These are phyloP conservation scores for Boletus sp. DNA, from an alignment of 1,284 basidiomycete species.

Conservation along the genomic window DNA sequence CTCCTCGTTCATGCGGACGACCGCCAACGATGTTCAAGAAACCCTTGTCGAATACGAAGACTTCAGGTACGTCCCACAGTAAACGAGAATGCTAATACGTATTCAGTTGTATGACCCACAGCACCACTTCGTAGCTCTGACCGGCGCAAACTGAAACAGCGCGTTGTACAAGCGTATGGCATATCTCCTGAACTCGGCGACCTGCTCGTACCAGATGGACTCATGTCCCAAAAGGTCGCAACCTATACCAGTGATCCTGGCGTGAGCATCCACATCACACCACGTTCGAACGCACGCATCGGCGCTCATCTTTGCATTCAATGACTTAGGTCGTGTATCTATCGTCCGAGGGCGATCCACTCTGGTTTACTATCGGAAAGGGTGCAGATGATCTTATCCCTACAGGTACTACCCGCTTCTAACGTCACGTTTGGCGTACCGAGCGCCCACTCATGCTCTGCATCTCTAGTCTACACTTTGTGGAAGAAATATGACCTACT, in stretches of 20 bases:
- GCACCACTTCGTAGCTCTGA: constrained; percentile 69
- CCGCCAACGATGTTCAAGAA: constrained; percentile 66
- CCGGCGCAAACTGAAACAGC: constrained; percentile 62
- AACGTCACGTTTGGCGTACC: neutral
- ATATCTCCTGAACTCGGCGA: constrained; percentile 53
- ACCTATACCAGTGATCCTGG: constrained; percentile 61
- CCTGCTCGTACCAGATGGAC: constrained; percentile 64
- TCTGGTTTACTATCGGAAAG: constrained; percentile 80
- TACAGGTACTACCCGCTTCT: constrained; percentile 42
- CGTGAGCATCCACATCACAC: constrained; percentile 38
- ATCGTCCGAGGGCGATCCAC: constrained; percentile 67
- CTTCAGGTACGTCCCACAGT: constrained; percentile 46
- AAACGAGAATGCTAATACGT: no score
- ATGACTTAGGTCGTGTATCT: constrained; percentile 53
- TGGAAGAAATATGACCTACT: constrained; percentile 68
- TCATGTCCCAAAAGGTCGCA: constrained; percentile 60
- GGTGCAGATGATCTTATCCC: constrained; percentile 64
- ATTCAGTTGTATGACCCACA: constrained; percentile 19
- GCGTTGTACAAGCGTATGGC: constrained; percentile 46
- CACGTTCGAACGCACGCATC: neutral
- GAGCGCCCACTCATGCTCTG: neutral
- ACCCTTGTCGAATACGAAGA: constrained; percentile 60
- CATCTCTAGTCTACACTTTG: constrained; percentile 56
- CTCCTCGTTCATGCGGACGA: neutral
- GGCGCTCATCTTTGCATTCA: neutral